Base-by-base conservation (phyloP, 768 basidiomycete species). In the Boletus vinaceobasis region DNA sequence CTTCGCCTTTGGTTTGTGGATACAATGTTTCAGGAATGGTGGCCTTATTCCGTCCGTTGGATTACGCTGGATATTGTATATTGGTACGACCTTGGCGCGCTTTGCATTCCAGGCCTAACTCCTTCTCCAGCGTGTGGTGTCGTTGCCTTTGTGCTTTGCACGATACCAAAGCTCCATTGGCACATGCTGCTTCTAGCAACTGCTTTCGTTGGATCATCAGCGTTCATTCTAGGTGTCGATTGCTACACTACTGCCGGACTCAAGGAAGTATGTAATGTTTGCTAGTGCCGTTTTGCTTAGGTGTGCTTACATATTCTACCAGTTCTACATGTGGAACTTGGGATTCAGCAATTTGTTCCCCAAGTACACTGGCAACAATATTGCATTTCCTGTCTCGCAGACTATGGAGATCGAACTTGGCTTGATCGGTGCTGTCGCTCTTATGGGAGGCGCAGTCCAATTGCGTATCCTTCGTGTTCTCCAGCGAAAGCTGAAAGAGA, bases 261-360 rank as follows among this genome's bases (percentile, higher is more conserved):
- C 50, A 98, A 98, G 75, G 94, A 97, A 84, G 93, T 89, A 60
- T 73, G 73, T 57, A 46, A 32, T 19, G 0, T 13, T 21, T 37
- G 33, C 32, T 37, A 14, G 50, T 45, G 19, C 27, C 4, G 7
- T 37, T 31, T 47, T 14, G 26, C 14, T n/a, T 7, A 50, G 27
- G 58, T 59, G 57, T 59, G 27, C 57, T 63, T 47, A 62, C 57
- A 26, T 55, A 54, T 49, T 35, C 21, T 49, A 29, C 48, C 57
- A 96, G 91, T 97, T 97, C 74, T 98, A 97, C 73, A 77, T 97
- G 48, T 97, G 90, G 86, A 98, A 97, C 69, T 76, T 98, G 48
- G 96, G 96, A 38, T 97, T 94, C 74, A 78, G 75, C 2, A 64
- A 74, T 5, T 73, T 98, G 29, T 98, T 94, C 71, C 85, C 89